Percentiles rank a stretch among this genome's conserved stretches.
Conservation (phyloP, 1,284 basidiomycete genomes). For the Malassezia arunalokei region DNA sequence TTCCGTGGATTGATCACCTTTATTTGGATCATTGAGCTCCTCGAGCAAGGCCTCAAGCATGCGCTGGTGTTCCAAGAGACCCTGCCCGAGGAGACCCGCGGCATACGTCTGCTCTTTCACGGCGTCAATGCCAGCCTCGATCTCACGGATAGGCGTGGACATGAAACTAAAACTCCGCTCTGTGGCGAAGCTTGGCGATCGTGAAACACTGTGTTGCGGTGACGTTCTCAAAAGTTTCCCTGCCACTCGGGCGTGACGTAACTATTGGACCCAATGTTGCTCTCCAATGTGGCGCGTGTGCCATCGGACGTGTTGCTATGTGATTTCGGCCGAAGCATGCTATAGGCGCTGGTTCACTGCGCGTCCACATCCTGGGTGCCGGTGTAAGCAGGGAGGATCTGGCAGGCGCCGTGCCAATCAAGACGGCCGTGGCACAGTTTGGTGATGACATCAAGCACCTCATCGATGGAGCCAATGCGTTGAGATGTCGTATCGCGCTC, state of each 20-base stretch:
- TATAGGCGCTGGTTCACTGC: neutral
- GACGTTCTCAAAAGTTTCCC: neutral
- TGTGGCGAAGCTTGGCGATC: neutral
- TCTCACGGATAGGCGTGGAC: constrained; percentile 3
- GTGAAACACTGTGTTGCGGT: neutral
- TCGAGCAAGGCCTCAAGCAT: constrained; percentile 35
- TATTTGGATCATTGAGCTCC: constrained; percentile 15
- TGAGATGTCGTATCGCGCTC: constrained; percentile 92
- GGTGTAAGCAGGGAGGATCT: constrained; percentile 65
- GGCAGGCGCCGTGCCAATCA: constrained; percentile 67
- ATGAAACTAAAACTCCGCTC: neutral
- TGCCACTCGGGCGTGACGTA: neutral
- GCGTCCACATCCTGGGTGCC: constrained; percentile 58
- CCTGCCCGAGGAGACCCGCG: constrained; percentile 35
- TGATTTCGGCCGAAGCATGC: constrained; percentile 2
- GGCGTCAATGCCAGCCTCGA: constrained; percentile 9
- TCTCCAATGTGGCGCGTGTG: too few relatives aligned
- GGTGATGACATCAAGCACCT: constrained; percentile 66
- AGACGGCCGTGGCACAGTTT: constrained; percentile 42
- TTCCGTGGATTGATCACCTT: constrained; percentile 1
- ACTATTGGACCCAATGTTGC: too few relatives aligned
- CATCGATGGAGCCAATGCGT: constrained; percentile 79
- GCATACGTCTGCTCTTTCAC: constrained; percentile 21
- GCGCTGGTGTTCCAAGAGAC: constrained; percentile 27
- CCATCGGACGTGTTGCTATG: neutral